Conservation (phyloP, 2,329 filamentous ascomycete species). For the Epicoccum sorghinum region DNA sequence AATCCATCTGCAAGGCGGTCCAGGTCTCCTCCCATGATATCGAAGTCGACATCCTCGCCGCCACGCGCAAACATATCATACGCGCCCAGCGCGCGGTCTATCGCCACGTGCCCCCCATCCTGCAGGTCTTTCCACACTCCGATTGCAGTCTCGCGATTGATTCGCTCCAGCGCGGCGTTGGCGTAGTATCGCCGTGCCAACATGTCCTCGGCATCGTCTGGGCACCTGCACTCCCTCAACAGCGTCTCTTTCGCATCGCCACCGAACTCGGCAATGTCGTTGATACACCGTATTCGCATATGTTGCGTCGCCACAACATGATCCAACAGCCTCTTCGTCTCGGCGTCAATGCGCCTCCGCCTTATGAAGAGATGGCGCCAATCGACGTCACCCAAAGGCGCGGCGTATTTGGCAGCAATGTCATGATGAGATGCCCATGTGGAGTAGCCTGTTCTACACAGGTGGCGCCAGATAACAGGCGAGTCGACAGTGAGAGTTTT, state of each 20-base stretch:
- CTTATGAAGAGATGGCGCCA: constrained; percentile 68
- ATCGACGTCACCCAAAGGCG: constrained; percentile 62
- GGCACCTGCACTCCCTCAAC: constrained; percentile 66
- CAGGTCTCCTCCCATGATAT: constrained; percentile 66
- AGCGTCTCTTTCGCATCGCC: constrained; percentile 91
- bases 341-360: constrained; percentile 42
- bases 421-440: constrained; percentile 70
- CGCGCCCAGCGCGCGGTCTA: constrained; percentile 78
- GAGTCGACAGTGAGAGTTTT: constrained; percentile 70
- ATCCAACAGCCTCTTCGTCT: constrained; percentile 58
- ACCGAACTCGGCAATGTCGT: constrained; percentile 72
- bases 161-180: constrained; percentile 73
- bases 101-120: constrained; percentile 58
- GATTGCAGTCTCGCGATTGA: constrained; percentile 81
- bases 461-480: constrained; percentile 77
- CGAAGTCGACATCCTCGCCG: constrained; percentile 73
- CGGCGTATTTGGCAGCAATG: constrained; percentile 42
- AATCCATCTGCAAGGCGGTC: constrained; percentile 68
- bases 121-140: constrained; percentile 72
- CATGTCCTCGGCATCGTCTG: constrained; percentile 70
- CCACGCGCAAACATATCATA: constrained; percentile 90
- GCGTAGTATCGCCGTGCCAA: constrained; percentile 81
- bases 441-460: constrained; percentile 72
- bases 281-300: constrained; percentile 71
- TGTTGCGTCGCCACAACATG: constrained; percentile 73